A percentile compares a stretch with the other conserved stretches of the same genome.
These are phyloP conservation scores for Fusarium camptoceras DNA, from an alignment of 2,329 filamentous ascomycete species.

Conservation along the genomic window DNA sequence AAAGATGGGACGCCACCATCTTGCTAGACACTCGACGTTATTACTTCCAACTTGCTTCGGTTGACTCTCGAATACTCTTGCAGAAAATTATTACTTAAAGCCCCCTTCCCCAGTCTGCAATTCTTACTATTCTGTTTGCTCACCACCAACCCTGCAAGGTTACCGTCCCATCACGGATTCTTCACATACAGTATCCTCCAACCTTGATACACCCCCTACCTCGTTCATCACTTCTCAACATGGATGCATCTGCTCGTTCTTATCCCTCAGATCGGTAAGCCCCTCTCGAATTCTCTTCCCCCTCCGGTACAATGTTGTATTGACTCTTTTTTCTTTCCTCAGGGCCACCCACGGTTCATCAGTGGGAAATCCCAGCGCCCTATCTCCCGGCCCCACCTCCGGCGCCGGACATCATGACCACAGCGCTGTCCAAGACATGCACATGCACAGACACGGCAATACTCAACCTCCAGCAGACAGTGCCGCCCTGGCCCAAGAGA, in stretches of 20 bases:
- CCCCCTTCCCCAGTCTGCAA: not conserved
- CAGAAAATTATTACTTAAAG: not conserved
- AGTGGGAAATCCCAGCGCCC: too few relatives aligned
- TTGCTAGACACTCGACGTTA: not conserved
- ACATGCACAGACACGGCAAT: not conserved
- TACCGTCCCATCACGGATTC: not conserved
- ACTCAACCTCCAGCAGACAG: not conserved
- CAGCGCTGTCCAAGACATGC: not conserved
- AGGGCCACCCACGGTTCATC: conserved; percentile 6
- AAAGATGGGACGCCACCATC: not conserved
- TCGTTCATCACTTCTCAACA: not conserved
- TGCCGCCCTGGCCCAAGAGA: not conserved
- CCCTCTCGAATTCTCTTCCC: too few relatives aligned
- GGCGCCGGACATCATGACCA: not conserved
- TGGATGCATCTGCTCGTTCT: not conserved
- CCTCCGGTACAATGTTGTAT: not conserved
- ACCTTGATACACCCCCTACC: not conserved
- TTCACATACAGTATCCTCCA: not conserved
- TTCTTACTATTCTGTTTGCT: not conserved
- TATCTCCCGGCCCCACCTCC: not conserved
- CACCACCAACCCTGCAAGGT: not conserved
- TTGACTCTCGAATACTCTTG: not conserved
- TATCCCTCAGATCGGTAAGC: not conserved
- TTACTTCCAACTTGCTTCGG: not conserved
- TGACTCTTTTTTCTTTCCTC: not conserved